Conservation (phyloP, 2,329 filamentous ascomycete genomes). For the Scytalidium lignicola region DNA sequence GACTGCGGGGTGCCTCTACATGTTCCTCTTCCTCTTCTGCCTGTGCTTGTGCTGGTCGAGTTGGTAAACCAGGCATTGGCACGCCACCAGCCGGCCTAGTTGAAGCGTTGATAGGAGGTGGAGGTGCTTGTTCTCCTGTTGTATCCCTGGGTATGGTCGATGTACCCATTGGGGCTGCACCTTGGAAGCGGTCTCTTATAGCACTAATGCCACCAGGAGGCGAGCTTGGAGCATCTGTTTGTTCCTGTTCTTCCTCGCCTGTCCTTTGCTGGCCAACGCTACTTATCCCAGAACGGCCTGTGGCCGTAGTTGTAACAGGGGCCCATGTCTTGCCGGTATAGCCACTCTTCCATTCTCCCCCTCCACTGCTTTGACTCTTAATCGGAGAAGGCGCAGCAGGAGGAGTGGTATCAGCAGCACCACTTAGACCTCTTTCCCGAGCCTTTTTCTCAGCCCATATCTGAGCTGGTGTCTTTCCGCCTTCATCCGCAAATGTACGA, state of each 20-base stretch:
- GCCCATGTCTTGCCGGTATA: conserved; percentile 90
- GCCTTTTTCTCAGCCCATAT: conserved; percentile 98
- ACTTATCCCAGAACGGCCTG: conserved; percentile 55
- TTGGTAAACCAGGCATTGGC: conserved; percentile 71
- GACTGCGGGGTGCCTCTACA: conserved; percentile 42
- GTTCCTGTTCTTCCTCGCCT: conserved; percentile 45
- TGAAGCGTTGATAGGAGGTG: conserved; percentile 32
- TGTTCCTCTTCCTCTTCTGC: conserved; percentile 43
- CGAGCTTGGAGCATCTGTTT: conserved; percentile 44
- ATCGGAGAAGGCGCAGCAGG: conserved; percentile 48
- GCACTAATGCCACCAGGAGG: conserved; percentile 64
- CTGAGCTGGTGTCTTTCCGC: conserved; percentile 94
- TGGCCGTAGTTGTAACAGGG: conserved; percentile 69
- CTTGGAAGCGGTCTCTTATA: conserved; percentile 78
- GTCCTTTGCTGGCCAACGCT: conserved; percentile 55
- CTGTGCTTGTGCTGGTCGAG: conserved; percentile 49
- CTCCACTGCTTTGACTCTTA: conserved; percentile 65
- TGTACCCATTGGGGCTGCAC: conserved; percentile 64
- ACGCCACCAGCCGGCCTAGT: conserved; percentile 67
- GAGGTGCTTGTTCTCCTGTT: conserved; percentile 28
- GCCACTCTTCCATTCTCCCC: conserved; percentile 80
- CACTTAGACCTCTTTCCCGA: conserved; percentile 59
- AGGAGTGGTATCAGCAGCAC: conserved; percentile 41
- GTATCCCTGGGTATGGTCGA: conserved; percentile 27
- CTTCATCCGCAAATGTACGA: conserved; percentile 89